These are phyloP conservation scores for Epichloe hybrida DNA, from an alignment of 2,329 filamentous ascomycete species.

Conservation along the genomic window DNA sequence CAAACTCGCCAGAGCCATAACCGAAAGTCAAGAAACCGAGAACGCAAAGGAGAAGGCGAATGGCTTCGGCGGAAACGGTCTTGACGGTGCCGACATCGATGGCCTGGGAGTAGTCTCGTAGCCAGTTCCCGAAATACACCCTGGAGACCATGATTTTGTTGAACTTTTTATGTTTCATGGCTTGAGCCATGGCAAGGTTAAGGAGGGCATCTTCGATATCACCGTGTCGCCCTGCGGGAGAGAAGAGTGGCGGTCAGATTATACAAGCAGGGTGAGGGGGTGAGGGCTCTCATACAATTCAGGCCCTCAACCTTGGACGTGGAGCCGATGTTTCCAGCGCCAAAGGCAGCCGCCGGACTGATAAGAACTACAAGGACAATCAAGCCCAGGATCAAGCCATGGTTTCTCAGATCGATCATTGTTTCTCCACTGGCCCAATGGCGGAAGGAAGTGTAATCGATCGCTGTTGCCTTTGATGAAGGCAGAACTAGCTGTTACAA, in stretches of 20 bases:
- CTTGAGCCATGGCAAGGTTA: slow-evolving; percentile 45
- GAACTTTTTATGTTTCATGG: slow-evolving; percentile 60
- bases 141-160: slow-evolving; percentile 76
- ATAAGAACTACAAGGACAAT: slow-evolving; percentile 53
- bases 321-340: slow-evolving; percentile 77
- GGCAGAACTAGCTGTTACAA: background rate
- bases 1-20: slow-evolving; percentile 73
- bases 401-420: slow-evolving; percentile 37
- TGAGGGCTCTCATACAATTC: slow-evolving; percentile 46
- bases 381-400: slow-evolving; percentile 39
- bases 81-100: slow-evolving; percentile 90
- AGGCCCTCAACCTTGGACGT: slow-evolving; percentile 69
- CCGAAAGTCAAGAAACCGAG: slow-evolving; percentile 83
- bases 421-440: background rate
- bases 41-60: slow-evolving; percentile 77
- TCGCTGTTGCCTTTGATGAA: background rate
- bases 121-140: slow-evolving; percentile 95
- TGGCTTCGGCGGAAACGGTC: slow-evolving; percentile 78
- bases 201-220: slow-evolving; percentile 89
- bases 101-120: slow-evolving; percentile 84
- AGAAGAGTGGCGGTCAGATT: background rate
- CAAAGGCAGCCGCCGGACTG: slow-evolving; percentile 61
- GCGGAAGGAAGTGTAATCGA: background rate
- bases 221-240: slow-evolving; percentile 56
- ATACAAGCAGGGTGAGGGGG: background rate